Conservation (phyloP, 2,329 filamentous ascomycete genomes). For the Hymenoscyphus occultus region DNA sequence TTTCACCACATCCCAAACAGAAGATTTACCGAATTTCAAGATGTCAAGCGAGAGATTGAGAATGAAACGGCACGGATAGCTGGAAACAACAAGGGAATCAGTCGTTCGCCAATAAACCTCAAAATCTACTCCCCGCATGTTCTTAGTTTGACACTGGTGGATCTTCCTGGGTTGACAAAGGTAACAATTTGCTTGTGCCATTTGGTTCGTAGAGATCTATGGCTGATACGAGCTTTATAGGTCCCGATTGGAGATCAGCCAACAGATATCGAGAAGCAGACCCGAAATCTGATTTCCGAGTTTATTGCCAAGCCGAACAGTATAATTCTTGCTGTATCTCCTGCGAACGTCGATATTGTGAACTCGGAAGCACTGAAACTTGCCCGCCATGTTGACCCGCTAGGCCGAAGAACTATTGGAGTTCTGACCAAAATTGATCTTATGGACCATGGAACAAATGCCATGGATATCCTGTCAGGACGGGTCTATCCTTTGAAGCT, state of each 20-base stretch:
- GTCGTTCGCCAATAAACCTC: constrained; percentile 93
- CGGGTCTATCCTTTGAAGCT: constrained; percentile 95
- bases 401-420: constrained; percentile 91
- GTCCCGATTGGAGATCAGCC: constrained; percentile 98
- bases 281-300: constrained; percentile 90
- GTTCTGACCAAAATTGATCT: constrained; percentile 95
- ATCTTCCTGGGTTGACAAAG: constrained; percentile 94
- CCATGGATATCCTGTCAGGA: constrained; percentile 94
- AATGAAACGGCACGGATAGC: constrained; percentile 93
- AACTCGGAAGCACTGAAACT: constrained; percentile 98
- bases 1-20: constrained; percentile 93
- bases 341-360: constrained; percentile 95
- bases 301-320: constrained; percentile 99
- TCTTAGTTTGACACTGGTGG: constrained; percentile 91
- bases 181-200: constrained; percentile 42
- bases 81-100: constrained; percentile 97
- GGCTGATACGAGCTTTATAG: constrained; percentile 40
- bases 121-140: constrained; percentile 98
- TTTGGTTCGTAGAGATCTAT: background rate
- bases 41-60: constrained; percentile 96
- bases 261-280: constrained; percentile 97
- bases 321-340: constrained; percentile 93
- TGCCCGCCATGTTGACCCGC: constrained; percentile 91
- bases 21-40: constrained; percentile 84
- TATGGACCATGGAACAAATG: constrained; percentile 99